Base-by-base conservation (phyloP, 1,139 yeast genomes). In the Candida sanyaensis region DNA sequence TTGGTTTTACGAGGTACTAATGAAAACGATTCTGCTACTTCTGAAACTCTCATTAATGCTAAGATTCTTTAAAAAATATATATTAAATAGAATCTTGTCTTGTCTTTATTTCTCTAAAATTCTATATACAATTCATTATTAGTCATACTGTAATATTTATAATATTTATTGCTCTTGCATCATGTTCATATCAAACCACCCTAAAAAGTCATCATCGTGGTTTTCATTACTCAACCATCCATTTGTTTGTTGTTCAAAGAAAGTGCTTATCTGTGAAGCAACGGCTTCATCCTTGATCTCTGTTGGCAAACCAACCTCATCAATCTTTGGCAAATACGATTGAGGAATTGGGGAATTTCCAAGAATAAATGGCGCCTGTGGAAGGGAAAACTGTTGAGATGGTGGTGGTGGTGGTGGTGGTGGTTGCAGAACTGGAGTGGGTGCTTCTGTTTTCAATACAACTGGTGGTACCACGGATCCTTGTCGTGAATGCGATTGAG, bases 101-200 rank as follows among this genome's bases (percentile, higher is more conserved):
- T 17, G 21, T 34, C 12, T 21, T 34, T 11, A 34, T 34, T 34
- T 13, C 13, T 11, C 10, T 23, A n/a, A 28, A 42, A 29, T 27
- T 34, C 38, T 42, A 42, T 42, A 27, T 42, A 42, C 44, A 42
- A 17, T 26, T 23, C 24, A 24, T 23, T 23, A 34, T 34, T 21
- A 21, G 9, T 26, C 9, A 8, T 26, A 6, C 28, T 26, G 28
- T 26, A 26, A 26, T 26, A 26, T 26, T 9, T 34, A 24, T 21
- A 21, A 10, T 27, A 37, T 9, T 30, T 37, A 49, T 24, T 38
- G 46, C 21, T 53, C 47, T 26, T 69, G 63, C 46, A 70, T 63
- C 67, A 73, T 66, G 54, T 71, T 75, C 75, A 71, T 83, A 62
- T 91, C 97, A 72, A 91, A 87, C 97, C 97, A 92, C n/a, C 97